phyloP scores from a whole-genome alignment of 108 stramenopile genomes.

The Mediolabrus comicus region DNA sequence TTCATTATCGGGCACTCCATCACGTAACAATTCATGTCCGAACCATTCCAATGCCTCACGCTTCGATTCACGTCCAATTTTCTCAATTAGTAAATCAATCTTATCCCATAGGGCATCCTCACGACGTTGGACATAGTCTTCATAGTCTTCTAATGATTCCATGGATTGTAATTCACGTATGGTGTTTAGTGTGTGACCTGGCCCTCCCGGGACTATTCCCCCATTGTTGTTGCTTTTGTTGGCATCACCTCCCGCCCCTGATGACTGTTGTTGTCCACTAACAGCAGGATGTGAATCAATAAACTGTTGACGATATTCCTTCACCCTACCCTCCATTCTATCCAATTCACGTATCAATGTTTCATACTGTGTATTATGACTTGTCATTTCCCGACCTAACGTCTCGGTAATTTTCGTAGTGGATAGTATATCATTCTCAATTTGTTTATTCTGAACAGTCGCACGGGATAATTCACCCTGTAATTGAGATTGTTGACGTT shows the following conservation, averaged over 20 bases:
- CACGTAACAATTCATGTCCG: slow-evolving; percentile 43
- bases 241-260: too few species aligned
- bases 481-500: not conserved
- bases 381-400: not conserved
- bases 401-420: not conserved
- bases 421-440: not conserved
- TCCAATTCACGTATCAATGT: not conserved
- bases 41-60: slow-evolving; percentile 67
- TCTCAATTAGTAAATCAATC: slow-evolving; percentile 41
- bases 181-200: not conserved
- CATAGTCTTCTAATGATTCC: slow-evolving; percentile 17
- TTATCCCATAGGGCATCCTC: slow-evolving; percentile 58
- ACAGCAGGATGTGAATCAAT: not conserved
- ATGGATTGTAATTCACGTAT: not conserved
- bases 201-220: slow-evolving; percentile 2
- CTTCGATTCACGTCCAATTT: slow-evolving; percentile 41
- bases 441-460: not conserved
- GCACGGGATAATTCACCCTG: not conserved
- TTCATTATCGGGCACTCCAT: not conserved
- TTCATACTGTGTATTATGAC: not conserved
- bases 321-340: not conserved
- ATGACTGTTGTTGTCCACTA: too few species aligned
- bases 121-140: slow-evolving; percentile 24
- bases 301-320: not conserved
- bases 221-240: not conserved